Conservation (phyloP, 192 early-diverging fungal species). For the Coemansia sp. region DNA sequence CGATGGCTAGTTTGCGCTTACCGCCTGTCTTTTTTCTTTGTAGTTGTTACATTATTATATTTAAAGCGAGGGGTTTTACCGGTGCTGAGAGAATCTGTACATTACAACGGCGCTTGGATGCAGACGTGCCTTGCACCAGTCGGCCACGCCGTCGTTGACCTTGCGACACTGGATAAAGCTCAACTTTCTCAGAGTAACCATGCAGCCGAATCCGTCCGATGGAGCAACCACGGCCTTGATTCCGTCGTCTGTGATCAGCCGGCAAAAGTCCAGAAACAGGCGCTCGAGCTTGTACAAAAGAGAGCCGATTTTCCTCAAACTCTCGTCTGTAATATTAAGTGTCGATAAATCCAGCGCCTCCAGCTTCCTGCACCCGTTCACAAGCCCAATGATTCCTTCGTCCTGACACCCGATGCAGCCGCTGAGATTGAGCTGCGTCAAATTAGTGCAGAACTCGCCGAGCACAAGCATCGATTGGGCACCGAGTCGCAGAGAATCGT, state of each 20-base stretch:
- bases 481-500: conserved; percentile 21
- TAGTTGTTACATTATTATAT: not conserved
- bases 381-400: conserved; percentile 27
- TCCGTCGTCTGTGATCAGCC: conserved; percentile 23
- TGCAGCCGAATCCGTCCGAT: conserved; percentile 30
- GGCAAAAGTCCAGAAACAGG: conserved; percentile 32
- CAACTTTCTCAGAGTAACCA: conserved; percentile 26
- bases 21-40: not conserved
- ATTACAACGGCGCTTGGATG: conserved; percentile 18
- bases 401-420: conserved; percentile 25
- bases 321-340: conserved; percentile 23
- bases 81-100: not conserved
- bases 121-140: conserved; percentile 42
- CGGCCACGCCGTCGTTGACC: not conserved
- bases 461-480: conserved; percentile 20
- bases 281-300: conserved; percentile 19
- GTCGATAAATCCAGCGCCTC: conserved; percentile 21
- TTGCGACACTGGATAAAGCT: conserved; percentile 23
- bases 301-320: conserved; percentile 26
- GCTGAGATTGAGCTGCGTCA: conserved; percentile 26
- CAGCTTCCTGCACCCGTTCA: conserved; percentile 14
- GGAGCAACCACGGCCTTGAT: conserved; percentile 24
- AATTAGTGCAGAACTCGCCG: conserved; percentile 18
- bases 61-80: not conserved
- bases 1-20: too few species aligned